phyloP scores from a whole-genome alignment of 495 filamentous ascomycete genomes.

The Neurospora sp. region DNA sequence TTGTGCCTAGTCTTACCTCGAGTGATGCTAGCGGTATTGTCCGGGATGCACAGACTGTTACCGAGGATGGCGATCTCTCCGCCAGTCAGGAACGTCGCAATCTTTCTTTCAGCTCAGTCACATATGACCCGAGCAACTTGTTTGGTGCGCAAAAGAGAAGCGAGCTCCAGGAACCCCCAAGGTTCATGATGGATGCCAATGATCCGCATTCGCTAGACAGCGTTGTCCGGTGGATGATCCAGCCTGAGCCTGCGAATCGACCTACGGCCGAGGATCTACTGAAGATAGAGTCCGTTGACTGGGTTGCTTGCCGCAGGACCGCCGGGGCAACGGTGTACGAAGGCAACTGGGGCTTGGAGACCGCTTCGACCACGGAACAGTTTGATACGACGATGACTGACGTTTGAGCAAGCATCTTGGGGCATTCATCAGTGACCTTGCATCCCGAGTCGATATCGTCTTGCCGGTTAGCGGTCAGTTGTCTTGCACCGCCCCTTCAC shows the following conservation, averaged over 20 bases:
- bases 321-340: conserved; percentile 88
- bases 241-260: conserved; percentile 58
- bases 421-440: conserved; percentile 2
- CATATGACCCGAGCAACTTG: conserved; percentile 29
- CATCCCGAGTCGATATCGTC: conserved; percentile 18
- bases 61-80: conserved; percentile 11
- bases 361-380: conserved; percentile 12
- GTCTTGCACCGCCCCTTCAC: conserved; percentile 12
- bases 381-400: conserved; percentile 41
- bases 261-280: conserved; percentile 68
- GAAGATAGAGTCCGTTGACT: conserved; percentile 54
- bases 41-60: conserved; percentile 50
- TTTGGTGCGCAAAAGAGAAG: conserved; percentile 42
- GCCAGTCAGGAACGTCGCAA: not conserved
- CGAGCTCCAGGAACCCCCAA: conserved; percentile 66
- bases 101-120: not conserved
- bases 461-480: conserved; percentile 25
- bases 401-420: conserved; percentile 24
- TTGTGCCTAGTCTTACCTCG: conserved; percentile 72
- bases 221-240: conserved; percentile 84
- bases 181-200: conserved; percentile 69
- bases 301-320: conserved; percentile 62
- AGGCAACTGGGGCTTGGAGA: conserved; percentile 79
- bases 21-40: conserved; percentile 59
- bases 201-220: conserved; percentile 66